A percentile compares a stretch with the other conserved stretches of the same genome.
Evolutionary conservation across 208 protist species (phyloP).

Genomic region (Crithidia bombi): DNA sequence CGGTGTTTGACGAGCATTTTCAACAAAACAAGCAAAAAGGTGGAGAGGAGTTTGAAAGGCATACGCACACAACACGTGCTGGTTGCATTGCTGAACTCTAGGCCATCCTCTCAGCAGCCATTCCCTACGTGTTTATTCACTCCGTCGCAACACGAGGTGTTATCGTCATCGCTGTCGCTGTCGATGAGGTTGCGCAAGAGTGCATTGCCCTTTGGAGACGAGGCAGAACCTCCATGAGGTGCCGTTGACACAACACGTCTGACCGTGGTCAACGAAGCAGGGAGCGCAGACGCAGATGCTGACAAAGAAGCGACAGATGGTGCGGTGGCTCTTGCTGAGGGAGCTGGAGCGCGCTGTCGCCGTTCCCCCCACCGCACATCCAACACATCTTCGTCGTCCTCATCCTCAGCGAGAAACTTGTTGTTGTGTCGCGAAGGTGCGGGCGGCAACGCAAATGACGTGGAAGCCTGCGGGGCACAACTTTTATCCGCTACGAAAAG

Average conservation of each 20-base stretch:
- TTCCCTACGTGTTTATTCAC: too few relatives aligned
- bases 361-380: not conserved
- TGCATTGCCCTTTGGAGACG: not conserved
- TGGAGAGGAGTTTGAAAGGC: too few relatives aligned
- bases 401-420: conserved; percentile 28
- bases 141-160: not conserved
- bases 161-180: conserved; percentile 16
- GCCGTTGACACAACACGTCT: not conserved
- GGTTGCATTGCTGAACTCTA: too few relatives aligned
- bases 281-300: not conserved
- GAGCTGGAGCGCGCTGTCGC: not conserved
- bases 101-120: too few relatives aligned
- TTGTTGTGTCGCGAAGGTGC: conserved; percentile 1
- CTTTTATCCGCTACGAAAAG: not conserved
- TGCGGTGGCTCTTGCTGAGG: not conserved
- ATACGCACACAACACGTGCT: too few relatives aligned
- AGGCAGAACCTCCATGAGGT: not conserved
- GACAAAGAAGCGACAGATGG: not conserved
- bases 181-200: conserved; percentile 22
- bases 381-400: conserved; percentile 10
- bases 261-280: not conserved
- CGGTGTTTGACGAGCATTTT: too few relatives aligned
- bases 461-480: too few relatives aligned
- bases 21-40: too few relatives aligned
- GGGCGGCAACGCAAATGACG: not conserved